phyloP scores from a whole-genome alignment of 495 filamentous ascomycete genomes.

The Neurospora sp. region DNA sequence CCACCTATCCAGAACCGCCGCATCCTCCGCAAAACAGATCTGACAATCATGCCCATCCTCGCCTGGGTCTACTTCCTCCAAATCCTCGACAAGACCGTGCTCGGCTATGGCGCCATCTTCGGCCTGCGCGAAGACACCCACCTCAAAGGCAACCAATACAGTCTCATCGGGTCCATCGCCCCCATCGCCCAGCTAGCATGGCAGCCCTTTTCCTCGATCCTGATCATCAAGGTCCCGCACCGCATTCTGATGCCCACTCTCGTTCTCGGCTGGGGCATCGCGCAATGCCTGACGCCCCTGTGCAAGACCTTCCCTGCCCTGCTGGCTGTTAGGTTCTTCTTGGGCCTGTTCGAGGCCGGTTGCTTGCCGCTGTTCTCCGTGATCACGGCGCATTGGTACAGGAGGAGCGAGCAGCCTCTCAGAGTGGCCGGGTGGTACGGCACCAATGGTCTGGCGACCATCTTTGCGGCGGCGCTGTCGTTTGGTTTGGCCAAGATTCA shows the following conservation, averaged over 20 bases:
- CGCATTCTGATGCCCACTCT: conserved; percentile 52
- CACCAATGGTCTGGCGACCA: conserved; percentile 53
- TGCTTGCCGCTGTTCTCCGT: conserved; percentile 52
- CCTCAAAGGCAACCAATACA: conserved; percentile 51
- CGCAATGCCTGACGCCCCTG: conserved; percentile 46
- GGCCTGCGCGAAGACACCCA: conserved; percentile 46
- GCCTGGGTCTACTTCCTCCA: conserved; percentile 56
- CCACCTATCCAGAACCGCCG: conserved; percentile 30
- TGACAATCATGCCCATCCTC: conserved; percentile 45
- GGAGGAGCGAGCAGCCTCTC: conserved; percentile 49
- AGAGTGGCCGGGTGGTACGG: conserved; percentile 58
- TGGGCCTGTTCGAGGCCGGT: conserved; percentile 54
- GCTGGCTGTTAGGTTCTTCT: conserved; percentile 47
- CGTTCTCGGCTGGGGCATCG: conserved; percentile 52
- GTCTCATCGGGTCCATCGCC: conserved; percentile 49
- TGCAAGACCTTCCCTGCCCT: conserved; percentile 40
- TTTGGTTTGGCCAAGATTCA: conserved; percentile 50
- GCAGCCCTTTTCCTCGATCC: conserved; percentile 54
- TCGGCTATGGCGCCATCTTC: conserved; percentile 54
- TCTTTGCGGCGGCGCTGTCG: conserved; percentile 50
- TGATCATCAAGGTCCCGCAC: conserved; percentile 58
- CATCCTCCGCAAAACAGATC: conserved; percentile 53
- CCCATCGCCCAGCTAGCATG: conserved; percentile 55
- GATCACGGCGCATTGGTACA: conserved; percentile 53
- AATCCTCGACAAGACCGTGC: conserved; percentile 56